These are phyloP conservation scores for Populus deltoides DNA, from an alignment of 345 rosid species.

Conservation along the genomic window DNA sequence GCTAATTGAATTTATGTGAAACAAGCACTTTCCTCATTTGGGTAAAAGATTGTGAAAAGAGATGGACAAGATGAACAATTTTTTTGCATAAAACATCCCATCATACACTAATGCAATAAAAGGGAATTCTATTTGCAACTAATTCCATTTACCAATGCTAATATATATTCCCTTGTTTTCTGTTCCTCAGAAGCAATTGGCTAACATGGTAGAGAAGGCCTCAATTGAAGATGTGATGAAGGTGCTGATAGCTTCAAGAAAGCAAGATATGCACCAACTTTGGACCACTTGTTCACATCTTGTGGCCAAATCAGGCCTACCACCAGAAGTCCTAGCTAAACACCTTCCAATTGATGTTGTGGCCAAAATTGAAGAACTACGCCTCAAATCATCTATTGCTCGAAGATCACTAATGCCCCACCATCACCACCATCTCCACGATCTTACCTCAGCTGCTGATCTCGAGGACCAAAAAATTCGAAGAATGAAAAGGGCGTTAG, in stretches of 20 bases:
- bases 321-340: conserved; percentile 83
- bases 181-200: conserved; percentile 76
- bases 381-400: conserved; percentile 73
- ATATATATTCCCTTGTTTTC: neutral
- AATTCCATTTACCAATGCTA: neutral
- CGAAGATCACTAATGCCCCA: conserved; percentile 61
- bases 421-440: conserved; percentile 52
- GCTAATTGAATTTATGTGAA: conserved; percentile 29
- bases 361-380: conserved; percentile 87
- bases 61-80: conserved; percentile 26
- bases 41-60: conserved; percentile 23
- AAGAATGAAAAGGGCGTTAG: conserved; percentile 89
- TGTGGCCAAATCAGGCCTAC: conserved; percentile 93
- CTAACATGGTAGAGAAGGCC: conserved; percentile 92
- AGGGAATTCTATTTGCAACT: neutral
- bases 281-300: conserved; percentile 98
- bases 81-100: conserved; percentile 3
- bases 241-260: conserved; percentile 89
- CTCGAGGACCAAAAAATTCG: conserved; percentile 93
- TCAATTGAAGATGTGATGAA: conserved; percentile 98
- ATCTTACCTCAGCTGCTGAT: conserved; percentile 58
- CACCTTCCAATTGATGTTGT: conserved; percentile 91
- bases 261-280: conserved; percentile 94
- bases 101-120: neutral
- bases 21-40: conserved; percentile 58